These are phyloP conservation scores for Silene latifolia DNA, from an alignment of 148 eudicot genomes.

Conservation along the genomic window DNA sequence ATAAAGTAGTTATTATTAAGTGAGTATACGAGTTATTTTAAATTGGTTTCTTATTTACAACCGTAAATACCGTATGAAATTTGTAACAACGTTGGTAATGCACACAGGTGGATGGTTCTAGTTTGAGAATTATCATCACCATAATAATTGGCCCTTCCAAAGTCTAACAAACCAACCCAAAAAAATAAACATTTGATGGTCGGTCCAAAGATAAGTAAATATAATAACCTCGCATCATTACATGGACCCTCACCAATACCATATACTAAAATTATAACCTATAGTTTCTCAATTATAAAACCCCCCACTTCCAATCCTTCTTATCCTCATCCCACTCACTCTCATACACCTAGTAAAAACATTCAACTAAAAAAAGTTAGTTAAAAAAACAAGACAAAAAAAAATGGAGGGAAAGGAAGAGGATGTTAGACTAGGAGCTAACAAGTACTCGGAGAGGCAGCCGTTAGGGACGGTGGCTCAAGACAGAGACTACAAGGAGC, in stretches of 20 bases:
- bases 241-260: constrained; percentile 19
- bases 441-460: constrained; percentile 59
- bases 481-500: constrained; percentile 66
- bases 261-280: not conserved
- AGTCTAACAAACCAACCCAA: not conserved
- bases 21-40: too few species aligned
- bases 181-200: constrained; percentile 14
- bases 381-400: not conserved
- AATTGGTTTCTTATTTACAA: too few species aligned
- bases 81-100: too few species aligned
- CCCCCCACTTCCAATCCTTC: not conserved
- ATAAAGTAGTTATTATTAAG: too few species aligned
- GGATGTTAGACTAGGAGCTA: constrained; percentile 59
- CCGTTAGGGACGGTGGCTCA: constrained; percentile 67
- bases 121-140: too few species aligned
- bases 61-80: too few species aligned
- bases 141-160: too few species aligned
- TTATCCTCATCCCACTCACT: too few species aligned
- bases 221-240: not conserved
- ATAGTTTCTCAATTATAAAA: constrained; percentile 16
- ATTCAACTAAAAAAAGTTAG: not conserved
- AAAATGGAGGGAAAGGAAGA: constrained; percentile 58
- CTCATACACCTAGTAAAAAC: too few species aligned
- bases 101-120: too few species aligned
- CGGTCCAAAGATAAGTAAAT: constrained; percentile 30